A percentile compares a stretch with the other conserved stretches of the same genome.
Evolutionary conservation across 805 yeast genomes (phyloP).

Genomic region (Phaffomyces antillensis): DNA sequence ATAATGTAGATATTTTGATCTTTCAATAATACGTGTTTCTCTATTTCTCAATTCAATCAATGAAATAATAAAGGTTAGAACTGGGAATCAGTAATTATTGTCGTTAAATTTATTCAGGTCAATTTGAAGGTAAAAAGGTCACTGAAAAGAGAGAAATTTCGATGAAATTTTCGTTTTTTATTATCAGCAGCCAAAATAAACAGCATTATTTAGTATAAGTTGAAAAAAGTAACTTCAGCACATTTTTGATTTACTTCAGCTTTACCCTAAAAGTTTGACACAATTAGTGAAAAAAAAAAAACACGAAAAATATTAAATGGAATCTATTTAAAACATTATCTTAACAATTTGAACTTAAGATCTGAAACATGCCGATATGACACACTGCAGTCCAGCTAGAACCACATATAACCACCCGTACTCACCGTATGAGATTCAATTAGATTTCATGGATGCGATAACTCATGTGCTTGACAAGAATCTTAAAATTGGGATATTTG

Average conservation of each 20-base stretch:
- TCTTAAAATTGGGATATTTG: constrained; percentile 72
- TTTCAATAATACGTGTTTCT: constrained; percentile 4
- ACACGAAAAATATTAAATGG: no score
- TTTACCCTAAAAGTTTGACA: no score
- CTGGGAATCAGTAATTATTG: constrained; percentile 9
- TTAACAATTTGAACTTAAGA: no score
- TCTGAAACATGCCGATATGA: constrained; percentile 2
- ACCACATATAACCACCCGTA: constrained; percentile 64
- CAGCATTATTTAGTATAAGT: neutral
- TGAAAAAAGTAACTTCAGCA: neutral
- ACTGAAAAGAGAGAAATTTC: constrained; percentile 3
- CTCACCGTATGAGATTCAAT: constrained; percentile 72
- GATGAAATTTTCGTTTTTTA: neutral
- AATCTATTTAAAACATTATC: no score
- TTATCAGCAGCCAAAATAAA: neutral
- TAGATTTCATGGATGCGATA: constrained; percentile 68
- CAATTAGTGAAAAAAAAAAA: no score
- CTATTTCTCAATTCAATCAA: constrained; percentile 6
- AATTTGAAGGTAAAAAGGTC: constrained; percentile 17
- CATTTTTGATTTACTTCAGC: neutral
- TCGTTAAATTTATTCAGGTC: constrained; percentile 15
- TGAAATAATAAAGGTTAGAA: constrained; percentile 12
- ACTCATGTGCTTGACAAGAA: constrained; percentile 49
- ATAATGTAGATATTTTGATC: neutral
- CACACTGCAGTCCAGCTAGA: neutral